phyloP scores from a whole-genome alignment of 768 basidiomycete genomes.

The Nevesoporus exiguus region DNA sequence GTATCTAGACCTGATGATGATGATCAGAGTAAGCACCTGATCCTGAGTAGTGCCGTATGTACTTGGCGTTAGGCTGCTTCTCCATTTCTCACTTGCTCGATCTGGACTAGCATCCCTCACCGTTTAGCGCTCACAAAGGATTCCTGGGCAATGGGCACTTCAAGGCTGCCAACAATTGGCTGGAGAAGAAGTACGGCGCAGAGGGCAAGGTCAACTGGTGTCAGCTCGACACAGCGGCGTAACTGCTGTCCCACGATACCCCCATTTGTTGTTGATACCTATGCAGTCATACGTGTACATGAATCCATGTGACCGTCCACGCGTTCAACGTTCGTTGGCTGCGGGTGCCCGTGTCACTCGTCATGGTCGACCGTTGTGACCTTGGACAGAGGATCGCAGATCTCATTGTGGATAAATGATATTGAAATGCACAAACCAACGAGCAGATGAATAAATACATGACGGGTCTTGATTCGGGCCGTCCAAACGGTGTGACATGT shows the following conservation, averaged over 20 bases:
- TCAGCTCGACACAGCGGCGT: constrained; percentile 33
- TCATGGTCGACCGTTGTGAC: not conserved
- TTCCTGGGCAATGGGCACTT: constrained; percentile 92
- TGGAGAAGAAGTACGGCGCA: constrained; percentile 71
- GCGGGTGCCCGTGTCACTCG: constrained; percentile 13
- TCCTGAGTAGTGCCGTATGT: constrained; percentile 72
- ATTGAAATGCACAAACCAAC: constrained; percentile 27
- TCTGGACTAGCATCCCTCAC: constrained; percentile 73
- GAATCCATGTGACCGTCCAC: constrained; percentile 12
- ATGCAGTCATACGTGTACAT: constrained; percentile 20
- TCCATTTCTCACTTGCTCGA: constrained; percentile 28
- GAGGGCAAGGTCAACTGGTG: constrained; percentile 77
- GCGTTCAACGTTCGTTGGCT: constrained; percentile 14
- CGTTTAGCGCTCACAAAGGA: constrained; percentile 70
- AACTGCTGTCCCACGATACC: constrained; percentile 16
- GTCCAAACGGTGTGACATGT: constrained; percentile 7
- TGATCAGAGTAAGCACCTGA: constrained; percentile 70
- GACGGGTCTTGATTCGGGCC: constrained; percentile 5
- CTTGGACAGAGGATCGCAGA: constrained; percentile 19
- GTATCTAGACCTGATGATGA: constrained; percentile 20
- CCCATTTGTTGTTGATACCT: constrained; percentile 28
- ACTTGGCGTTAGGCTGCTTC: constrained; percentile 5
- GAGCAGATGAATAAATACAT: constrained; percentile 5
- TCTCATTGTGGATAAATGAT: constrained; percentile 16
- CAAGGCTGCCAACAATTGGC: constrained; percentile 82